Evolutionary conservation across 495 filamentous ascomycete species (phyloP).

Genomic region (Trichocladium uniseriatum): DNA sequence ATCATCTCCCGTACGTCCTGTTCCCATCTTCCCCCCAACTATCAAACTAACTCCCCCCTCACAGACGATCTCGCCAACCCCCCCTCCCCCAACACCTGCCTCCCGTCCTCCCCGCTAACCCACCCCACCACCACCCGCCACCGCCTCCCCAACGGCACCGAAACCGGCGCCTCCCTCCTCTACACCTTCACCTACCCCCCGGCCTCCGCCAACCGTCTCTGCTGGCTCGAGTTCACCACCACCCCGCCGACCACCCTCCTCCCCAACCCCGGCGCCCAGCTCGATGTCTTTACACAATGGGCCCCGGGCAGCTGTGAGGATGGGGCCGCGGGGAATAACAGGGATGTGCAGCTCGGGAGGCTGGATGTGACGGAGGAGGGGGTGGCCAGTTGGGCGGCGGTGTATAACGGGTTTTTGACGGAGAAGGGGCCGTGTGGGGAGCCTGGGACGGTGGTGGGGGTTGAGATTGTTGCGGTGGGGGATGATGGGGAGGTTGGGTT

Average conservation of each 20-base stretch:
- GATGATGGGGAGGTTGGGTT: conserved; percentile 4
- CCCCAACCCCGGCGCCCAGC: neutral
- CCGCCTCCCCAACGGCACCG: neutral
- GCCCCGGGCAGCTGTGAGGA: conserved; percentile 1
- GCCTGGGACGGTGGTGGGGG: conserved; percentile 4
- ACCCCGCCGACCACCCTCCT: neutral
- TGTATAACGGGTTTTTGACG: conserved; percentile 6
- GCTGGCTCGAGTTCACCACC: conserved; percentile 12
- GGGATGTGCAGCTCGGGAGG: conserved; percentile 9
- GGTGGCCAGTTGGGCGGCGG: conserved; percentile 7
- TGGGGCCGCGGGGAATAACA: conserved; percentile 3
- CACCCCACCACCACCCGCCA: neutral
- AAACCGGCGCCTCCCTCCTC: conserved; percentile 5
- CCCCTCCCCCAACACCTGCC: conserved; percentile 1
- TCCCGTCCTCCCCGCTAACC: conserved; percentile 4
- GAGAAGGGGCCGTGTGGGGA: conserved; percentile 2
- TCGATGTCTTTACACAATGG: conserved; percentile 12
- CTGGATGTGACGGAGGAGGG: neutral
- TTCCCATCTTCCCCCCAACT: too few species aligned
- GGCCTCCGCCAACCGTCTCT: neutral
- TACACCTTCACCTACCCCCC: conserved; percentile 12
- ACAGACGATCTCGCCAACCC: neutral
- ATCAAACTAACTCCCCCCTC: too few species aligned
- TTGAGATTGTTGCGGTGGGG: conserved; percentile 15
- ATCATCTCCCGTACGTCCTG: neutral